Percentiles rank a stretch among this genome's conserved stretches.
These are phyloP conservation scores for Tetrapisispora taiwanensis DNA, from an alignment of 805 yeast species.

Conservation along the genomic window DNA sequence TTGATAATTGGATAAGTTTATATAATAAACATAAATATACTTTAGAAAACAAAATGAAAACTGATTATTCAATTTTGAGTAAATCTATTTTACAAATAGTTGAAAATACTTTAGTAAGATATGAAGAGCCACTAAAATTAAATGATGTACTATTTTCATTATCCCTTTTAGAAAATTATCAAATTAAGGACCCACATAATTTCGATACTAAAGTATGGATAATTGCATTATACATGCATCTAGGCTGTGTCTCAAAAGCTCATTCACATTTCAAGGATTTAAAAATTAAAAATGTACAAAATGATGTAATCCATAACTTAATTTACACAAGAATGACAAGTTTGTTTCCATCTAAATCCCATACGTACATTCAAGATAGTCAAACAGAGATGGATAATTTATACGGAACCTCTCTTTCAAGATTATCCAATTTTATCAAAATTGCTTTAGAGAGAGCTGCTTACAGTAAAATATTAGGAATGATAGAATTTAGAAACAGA, in stretches of 20 bases:
- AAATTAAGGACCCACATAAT: conserved; percentile 53
- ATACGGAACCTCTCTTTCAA: conserved; percentile 41
- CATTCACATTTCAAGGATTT: conserved; percentile 41
- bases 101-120: conserved; percentile 23
- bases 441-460: conserved; percentile 49
- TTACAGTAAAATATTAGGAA: conserved; percentile 57
- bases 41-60: conserved; percentile 35
- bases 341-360: conserved; percentile 34
- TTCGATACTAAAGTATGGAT: conserved; percentile 66
- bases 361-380: conserved; percentile 23
- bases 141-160: conserved; percentile 34
- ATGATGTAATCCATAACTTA: conserved; percentile 55
- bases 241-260: conserved; percentile 48
- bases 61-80: conserved; percentile 65
- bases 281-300: conserved; percentile 65
- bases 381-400: conserved; percentile 34
- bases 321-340: conserved; percentile 41
- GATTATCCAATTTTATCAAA: conserved; percentile 41
- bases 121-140: conserved; percentile 10
- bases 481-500: conserved; percentile 49
- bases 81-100: conserved; percentile 54
- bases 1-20: conserved; percentile 19
- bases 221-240: conserved; percentile 45
- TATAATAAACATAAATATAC: conserved; percentile 34
- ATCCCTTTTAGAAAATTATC: conserved; percentile 48